Evolutionary conservation across 1,284 basidiomycete species (phyloP).

Genomic region (Moesziomyces globuligerus): DNA sequence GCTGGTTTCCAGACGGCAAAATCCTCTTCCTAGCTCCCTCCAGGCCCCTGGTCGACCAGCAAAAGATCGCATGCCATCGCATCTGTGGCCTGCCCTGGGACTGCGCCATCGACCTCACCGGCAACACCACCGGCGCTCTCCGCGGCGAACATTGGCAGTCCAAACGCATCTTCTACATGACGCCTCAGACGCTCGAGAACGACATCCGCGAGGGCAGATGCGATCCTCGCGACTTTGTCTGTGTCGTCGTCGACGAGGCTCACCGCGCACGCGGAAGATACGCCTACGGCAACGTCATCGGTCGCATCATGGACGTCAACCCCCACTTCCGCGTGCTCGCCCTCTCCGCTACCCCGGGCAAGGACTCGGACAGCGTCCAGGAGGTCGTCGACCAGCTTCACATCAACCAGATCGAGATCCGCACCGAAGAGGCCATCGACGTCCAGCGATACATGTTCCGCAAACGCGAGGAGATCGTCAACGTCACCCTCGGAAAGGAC

Average conservation of each 20-base stretch:
- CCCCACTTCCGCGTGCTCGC: slow-evolving; percentile 92
- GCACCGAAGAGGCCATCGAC: slow-evolving; percentile 90
- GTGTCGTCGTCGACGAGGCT: slow-evolving; percentile 92
- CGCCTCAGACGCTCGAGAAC: slow-evolving; percentile 93
- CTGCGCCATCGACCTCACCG: slow-evolving; percentile 88
- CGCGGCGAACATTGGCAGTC: slow-evolving; percentile 74
- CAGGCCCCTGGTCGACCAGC: slow-evolving; percentile 93
- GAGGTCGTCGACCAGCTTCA: slow-evolving; percentile 92
- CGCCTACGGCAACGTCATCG: slow-evolving; percentile 88
- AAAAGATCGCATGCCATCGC: slow-evolving; percentile 84
- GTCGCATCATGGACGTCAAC: slow-evolving; percentile 90
- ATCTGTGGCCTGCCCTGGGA: slow-evolving; percentile 91
- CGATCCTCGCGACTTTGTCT: slow-evolving; percentile 81
- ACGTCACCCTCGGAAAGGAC: slow-evolving; percentile 53
- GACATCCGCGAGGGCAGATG: slow-evolving; percentile 81
- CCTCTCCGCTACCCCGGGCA: slow-evolving; percentile 93
- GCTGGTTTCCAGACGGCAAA: slow-evolving; percentile 64
- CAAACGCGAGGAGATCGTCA: slow-evolving; percentile 71
- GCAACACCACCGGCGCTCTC: slow-evolving; percentile 67
- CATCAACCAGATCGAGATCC: slow-evolving; percentile 93
- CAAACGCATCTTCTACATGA: slow-evolving; percentile 96
- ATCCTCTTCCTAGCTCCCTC: slow-evolving; percentile 95
- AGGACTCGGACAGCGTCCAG: slow-evolving; percentile 86
- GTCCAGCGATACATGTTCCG: slow-evolving; percentile 86
- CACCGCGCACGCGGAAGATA: slow-evolving; percentile 93